Percentiles rank a stretch among this genome's conserved stretches.
Conservation (phyloP, 306 rosid species). For the Trifolium pratense region DNA sequence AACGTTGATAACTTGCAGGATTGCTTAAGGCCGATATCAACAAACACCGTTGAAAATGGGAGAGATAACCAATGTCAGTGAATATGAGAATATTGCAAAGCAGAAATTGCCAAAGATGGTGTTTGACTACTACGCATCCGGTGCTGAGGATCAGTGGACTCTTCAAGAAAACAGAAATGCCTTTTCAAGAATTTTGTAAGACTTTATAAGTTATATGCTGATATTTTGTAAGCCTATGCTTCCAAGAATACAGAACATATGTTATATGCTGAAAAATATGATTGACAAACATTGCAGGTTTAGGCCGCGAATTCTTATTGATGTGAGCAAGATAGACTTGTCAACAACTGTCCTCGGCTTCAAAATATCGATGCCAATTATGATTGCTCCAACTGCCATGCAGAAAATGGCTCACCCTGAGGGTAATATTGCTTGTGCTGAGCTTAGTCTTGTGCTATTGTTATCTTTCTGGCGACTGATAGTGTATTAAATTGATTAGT, state of each 20-base stretch:
- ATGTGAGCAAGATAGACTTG: constrained; percentile 95
- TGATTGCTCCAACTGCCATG: constrained; percentile 95
- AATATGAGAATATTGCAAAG: constrained; percentile 75
- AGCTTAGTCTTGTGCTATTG: too few relatives aligned
- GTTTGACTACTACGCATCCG: constrained; percentile 78
- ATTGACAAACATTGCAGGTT: constrained; percentile 59
- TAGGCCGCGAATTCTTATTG: constrained; percentile 93
- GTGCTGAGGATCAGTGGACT: constrained; percentile 84
- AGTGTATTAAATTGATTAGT: too few relatives aligned
- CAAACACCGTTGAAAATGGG: constrained; percentile 49
- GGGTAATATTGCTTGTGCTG: constrained; percentile 60
- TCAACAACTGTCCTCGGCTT: constrained; percentile 85
- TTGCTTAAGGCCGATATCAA: constrained; percentile 43
- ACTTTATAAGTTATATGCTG: constrained; percentile 17
- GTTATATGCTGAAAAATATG: constrained; percentile 35
- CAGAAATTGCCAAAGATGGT: constrained; percentile 73
- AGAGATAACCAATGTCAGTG: constrained; percentile 65
- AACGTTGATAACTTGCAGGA: constrained; percentile 29
- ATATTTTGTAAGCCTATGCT: neutral
- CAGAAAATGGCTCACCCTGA: constrained; percentile 99
- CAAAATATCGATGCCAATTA: constrained; percentile 98
- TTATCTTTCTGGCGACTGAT: too few relatives aligned
- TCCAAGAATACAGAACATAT: too few relatives aligned
- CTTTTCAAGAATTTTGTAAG: constrained; percentile 69
- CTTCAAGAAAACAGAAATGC: constrained; percentile 75